Evolutionary conservation across 208 protist genomes (phyloP), one percentile per base, ranked within the genome.

Genomic region (Tritrichomonas foetus): DNA sequence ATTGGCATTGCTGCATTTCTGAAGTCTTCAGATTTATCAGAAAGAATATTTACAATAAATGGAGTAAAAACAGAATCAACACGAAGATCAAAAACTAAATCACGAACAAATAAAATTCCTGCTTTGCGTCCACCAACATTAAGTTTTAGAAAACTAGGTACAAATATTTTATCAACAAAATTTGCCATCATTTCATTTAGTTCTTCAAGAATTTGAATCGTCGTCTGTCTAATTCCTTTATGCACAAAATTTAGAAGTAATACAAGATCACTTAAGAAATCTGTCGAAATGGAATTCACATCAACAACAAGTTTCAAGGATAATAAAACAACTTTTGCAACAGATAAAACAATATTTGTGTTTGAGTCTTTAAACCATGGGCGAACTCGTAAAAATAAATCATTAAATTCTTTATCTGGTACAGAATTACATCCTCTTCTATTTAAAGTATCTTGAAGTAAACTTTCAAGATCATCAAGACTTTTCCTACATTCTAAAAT

Each of bases 291-390:
- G 8, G 47, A 22, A 22, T 20, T 14, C 33, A 57, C 44, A 27
- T 89, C 78, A 39, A 3, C 0, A 39, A 89, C 57, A 0, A 89
- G 30, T 27, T 89, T 89, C 9, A 89, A 36, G 20, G 47, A 89
- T 3, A 89, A 39, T 22, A n/a, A 1, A 47, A 89, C 47, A 47
- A 53, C 78, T 89, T 89, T 89, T 2, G 78, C 20, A 57, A 57
- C 78, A 57, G 22, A 33, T 57, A 89, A 89, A 11, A 89, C 78
- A 33, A 89, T 39, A n/a, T 57, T 89, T 61, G 78, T 33, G 30
- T 89, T 89, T 1, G 78, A 33, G 39, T 89, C 78, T 57, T 89
- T 89, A n/a, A 89, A 89, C 78, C 78, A 89, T 39, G 41, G 78
- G 27, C 78, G 13, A 39, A 89, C 1, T 33, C 78, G 44, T 39